A percentile compares a stretch with the other conserved stretches of the same genome.
These are phyloP conservation scores for Fraxinus xanthoxyloides DNA, from an alignment of 305 asterid genomes.

Conservation along the genomic window DNA sequence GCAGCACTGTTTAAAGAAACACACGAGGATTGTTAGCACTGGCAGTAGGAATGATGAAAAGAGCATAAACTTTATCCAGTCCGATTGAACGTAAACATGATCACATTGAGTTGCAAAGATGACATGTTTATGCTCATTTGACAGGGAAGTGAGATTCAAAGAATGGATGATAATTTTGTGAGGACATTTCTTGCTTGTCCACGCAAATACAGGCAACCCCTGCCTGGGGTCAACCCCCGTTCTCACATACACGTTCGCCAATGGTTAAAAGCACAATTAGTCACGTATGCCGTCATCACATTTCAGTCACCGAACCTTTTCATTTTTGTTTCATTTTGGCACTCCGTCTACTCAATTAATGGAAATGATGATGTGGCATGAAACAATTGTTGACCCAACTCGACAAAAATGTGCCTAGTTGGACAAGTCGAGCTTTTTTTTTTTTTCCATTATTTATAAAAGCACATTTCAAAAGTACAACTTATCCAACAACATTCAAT, in stretches of 20 bases:
- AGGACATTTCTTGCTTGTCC: neutral
- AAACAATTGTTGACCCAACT: neutral
- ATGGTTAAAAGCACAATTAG: neutral
- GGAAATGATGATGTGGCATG: neutral
- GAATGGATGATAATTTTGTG: neutral
- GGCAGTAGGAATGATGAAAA: neutral
- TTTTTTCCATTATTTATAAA: neutral
- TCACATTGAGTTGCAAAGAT: neutral
- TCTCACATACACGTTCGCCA: neutral
- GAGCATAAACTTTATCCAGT: neutral
- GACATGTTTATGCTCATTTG: neutral
- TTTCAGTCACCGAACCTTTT: neutral
- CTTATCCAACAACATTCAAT: neutral
- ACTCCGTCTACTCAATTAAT: neutral
- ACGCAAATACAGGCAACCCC: neutral
- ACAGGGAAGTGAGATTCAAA: neutral
- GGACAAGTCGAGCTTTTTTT: neutral
- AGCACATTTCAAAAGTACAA: neutral
- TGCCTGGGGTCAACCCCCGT: neutral
- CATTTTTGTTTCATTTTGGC: neutral
- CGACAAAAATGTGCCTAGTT: neutral
- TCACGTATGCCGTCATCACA: neutral
- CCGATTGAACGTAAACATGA: neutral
- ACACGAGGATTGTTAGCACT: neutral
- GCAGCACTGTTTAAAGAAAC: slow-evolving; percentile 55